Percentiles rank a stretch among this genome's conserved stretches.
These are phyloP conservation scores for Magnaporthiopsis incrustans DNA, from an alignment of 2,329 filamentous ascomycete species.

Conservation along the genomic window DNA sequence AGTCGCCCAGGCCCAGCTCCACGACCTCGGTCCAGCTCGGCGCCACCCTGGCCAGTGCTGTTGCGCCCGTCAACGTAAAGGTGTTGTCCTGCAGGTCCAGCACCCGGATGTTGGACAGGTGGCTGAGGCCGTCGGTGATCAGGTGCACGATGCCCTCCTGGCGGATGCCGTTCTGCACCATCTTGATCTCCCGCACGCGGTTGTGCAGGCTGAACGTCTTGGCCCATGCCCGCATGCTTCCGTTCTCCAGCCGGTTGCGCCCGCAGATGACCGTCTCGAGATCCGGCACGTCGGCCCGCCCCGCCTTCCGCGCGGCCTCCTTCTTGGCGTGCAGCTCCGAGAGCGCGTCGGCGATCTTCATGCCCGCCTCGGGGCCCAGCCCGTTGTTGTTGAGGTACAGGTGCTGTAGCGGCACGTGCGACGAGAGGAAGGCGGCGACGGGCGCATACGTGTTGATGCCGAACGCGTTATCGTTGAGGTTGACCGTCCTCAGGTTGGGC, in stretches of 20 bases:
- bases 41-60: constrained; percentile 67
- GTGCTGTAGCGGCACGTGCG: constrained; percentile 84
- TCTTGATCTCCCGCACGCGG: constrained; percentile 78
- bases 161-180: constrained; percentile 97
- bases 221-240: constrained; percentile 93
- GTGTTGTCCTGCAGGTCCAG: constrained; percentile 97
- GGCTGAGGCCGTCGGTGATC: constrained; percentile 67
- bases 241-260: constrained; percentile 90
- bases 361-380: constrained; percentile 83
- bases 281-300: constrained; percentile 60
- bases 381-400: constrained; percentile 98
- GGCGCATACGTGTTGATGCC: constrained; percentile 91
- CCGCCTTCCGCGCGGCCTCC: constrained; percentile 62
- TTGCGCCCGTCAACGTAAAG: constrained; percentile 75
- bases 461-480: constrained; percentile 97
- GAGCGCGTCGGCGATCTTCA: constrained; percentile 81
- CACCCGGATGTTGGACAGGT: constrained; percentile 60
- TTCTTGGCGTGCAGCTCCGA: constrained; percentile 78
- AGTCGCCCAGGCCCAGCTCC: constrained; percentile 86
- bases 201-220: constrained; percentile 76
- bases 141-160: constrained; percentile 84
- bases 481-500: constrained; percentile 79
- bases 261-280: constrained; percentile 97
- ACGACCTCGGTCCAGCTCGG: constrained; percentile 65
- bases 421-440: constrained; percentile 81